Percentiles rank a stretch among this genome's conserved stretches.
phyloP scores from a whole-genome alignment of 164 flowering plant species.

The Kalanchoe fedtschenkoi region DNA sequence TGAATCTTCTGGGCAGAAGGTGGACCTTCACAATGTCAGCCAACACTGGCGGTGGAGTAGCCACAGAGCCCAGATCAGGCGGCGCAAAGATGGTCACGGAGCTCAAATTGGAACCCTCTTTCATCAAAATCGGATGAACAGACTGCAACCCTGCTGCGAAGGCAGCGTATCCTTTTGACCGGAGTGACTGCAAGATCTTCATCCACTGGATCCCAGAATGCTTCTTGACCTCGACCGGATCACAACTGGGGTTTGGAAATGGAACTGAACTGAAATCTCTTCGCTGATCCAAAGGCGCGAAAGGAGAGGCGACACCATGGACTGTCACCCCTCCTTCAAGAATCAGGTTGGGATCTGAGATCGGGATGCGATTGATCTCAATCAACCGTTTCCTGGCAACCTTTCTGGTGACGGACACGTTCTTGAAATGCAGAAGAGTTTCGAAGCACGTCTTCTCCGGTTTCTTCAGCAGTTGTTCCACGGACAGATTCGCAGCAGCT shows the following conservation, averaged over 20 bases:
- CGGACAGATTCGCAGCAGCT: slow-evolving; percentile 24
- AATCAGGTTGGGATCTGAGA: slow-evolving; percentile 50
- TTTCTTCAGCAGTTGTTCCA: slow-evolving; percentile 25
- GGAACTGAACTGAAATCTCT: slow-evolving; percentile 13
- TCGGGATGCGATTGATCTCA: slow-evolving; percentile 42
- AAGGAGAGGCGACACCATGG: slow-evolving; percentile 52
- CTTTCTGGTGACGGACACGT: slow-evolving; percentile 24
- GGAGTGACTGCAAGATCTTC: slow-evolving; percentile 24
- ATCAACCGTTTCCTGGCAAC: slow-evolving; percentile 13
- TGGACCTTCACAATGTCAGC: slow-evolving; percentile 43
- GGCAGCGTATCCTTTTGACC: slow-evolving; percentile 37
- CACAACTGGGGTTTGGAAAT: slow-evolving; percentile 16
- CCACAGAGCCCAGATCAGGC: slow-evolving; percentile 18
- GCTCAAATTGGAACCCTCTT: slow-evolving; percentile 20
- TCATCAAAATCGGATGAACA: slow-evolving; percentile 39
- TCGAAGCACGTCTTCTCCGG: slow-evolving; percentile 30
- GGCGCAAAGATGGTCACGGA: slow-evolving; percentile 53
- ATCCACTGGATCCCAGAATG: slow-evolving; percentile 17
- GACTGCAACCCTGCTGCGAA: slow-evolving; percentile 44
- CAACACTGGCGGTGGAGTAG: slow-evolving; percentile 30
- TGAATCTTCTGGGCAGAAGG: slow-evolving; percentile 28
- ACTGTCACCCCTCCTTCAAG: slow-evolving; percentile 24
- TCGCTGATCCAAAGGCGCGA: slow-evolving; percentile 17
- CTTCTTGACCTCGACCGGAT: neutral
- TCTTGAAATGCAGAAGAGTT: slow-evolving; percentile 26